A percentile compares a stretch with the other conserved stretches of the same genome.
Evolutionary conservation across 768 basidiomycete genomes (phyloP).

Genomic region (Termitomyces sp.): DNA sequence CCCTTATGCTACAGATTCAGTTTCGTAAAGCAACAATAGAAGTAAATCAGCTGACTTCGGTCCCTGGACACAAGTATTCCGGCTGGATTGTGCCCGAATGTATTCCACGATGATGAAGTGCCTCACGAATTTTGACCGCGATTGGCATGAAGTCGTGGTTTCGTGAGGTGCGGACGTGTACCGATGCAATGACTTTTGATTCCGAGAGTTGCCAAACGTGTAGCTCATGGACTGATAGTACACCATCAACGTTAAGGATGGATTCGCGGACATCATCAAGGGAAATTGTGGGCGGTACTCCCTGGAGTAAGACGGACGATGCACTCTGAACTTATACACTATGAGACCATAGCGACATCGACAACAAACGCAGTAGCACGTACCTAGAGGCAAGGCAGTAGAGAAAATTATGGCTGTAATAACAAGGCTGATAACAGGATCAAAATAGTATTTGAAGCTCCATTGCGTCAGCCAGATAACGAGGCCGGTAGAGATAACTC

Average conservation of each 20-base stretch:
- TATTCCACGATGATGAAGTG: constrained; percentile 87
- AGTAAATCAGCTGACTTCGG: constrained; percentile 28
- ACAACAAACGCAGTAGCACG: background rate
- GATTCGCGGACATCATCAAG: constrained; percentile 49
- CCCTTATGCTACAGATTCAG: constrained; percentile 25
- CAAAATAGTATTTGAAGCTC: constrained; percentile 86
- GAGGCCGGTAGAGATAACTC: constrained; percentile 92
- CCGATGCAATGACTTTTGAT: constrained; percentile 90
- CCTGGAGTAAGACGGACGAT: constrained; percentile 68
- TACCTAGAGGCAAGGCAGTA: constrained; percentile 53
- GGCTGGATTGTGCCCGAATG: constrained; percentile 95
- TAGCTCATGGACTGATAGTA: constrained; percentile 17
- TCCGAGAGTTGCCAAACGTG: constrained; percentile 78
- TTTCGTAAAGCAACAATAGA: background rate
- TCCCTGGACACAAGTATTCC: constrained; percentile 60
- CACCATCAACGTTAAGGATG: constrained; percentile 26
- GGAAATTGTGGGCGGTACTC: constrained; percentile 49
- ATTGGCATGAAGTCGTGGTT: constrained; percentile 90
- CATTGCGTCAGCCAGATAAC: constrained; percentile 90
- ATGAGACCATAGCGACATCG: constrained; percentile 26
- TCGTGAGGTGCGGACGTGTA: constrained; percentile 85
- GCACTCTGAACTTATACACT: constrained; percentile 39
- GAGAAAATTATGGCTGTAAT: constrained; percentile 79
- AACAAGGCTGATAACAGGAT: constrained; percentile 88
- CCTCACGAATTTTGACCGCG: constrained; percentile 78